Evolutionary conservation across 2,329 filamentous ascomycete species (phyloP), one percentile per base, ranked within the genome.

Genomic region (Fusarium sp.): DNA sequence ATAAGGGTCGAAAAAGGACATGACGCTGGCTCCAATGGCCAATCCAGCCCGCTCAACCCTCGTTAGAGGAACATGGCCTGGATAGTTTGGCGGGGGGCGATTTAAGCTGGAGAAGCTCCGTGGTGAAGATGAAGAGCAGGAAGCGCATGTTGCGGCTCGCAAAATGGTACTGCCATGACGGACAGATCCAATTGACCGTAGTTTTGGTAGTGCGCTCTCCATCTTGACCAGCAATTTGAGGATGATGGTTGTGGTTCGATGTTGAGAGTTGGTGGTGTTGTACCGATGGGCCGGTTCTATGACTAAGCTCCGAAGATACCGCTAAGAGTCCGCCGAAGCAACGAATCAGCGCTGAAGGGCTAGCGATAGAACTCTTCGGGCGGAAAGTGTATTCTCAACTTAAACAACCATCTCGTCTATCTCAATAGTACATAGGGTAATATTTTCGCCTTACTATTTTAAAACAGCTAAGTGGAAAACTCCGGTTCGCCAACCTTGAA

Each of bases 21-120:
- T 84, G 53, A 92, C 77, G 43, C 89, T 88, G 9, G 89, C 89
- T 26, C 89, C 89, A 49, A 91, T 76, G 45, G 89, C 88, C 47
- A 99, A 85, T 19, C 89, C 89, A 62, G 89, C 86, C 57, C 92
- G 91, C 82, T 98, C 96, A 58, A 93, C 75, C 42, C 82, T 81
- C 9, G 92, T 97, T 57, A 99, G 87, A 36, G 95, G 96, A 33
- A 98, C 89, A 87, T 99, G 96, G 80, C 94, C 94, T 1, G 92
- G 90, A 82, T 98, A 98, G 75, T 93, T 96, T 59, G 94, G 93
- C 26, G 88, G 87, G 51, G 95, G 95, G 8, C 96, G 92, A 79
- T 92, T 92, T 73, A 97, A 88, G 67, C 94, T 88, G 43, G 94
- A 97, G 84, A 98, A 97, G 58, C 57, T 72, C 47, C 77, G 71